Evolutionary conservation across 805 yeast species (phyloP), one percentile per base, ranked within the genome.

Genomic region (Phaffomyces thermotolerans): DNA sequence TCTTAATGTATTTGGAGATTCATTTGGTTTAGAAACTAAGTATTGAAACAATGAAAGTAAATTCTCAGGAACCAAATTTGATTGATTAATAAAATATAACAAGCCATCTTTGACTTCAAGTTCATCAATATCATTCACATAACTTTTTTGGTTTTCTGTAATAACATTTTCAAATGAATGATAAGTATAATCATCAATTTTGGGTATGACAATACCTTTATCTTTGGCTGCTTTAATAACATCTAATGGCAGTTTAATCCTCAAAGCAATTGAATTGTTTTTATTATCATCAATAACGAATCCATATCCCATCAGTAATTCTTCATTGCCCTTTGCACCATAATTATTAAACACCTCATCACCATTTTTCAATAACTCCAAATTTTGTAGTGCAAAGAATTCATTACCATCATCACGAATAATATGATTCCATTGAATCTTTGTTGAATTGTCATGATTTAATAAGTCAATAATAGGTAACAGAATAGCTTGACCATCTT

Each of bases 311-410:
- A 83, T 65, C 6, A 89, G 63, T 15, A 89, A 63, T 59, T 89
- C 96, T 52, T 88, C 95, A 55, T 89, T 89, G 2, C 95, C 90
- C 58, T 90, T 90, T 25, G 84, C 81, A 2, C 96, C 97, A 59
- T 89, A 89, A 62, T 89, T 89, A 57, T 90, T 89, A 58, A 64
- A 82, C 1, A 90, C 50, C 57, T 86, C 84, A 1, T 64, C 59
- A 1, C 65, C 65, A 4, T 46, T 50, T 4, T 44, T 20, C 9
- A 39, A 31, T 3, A 38, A 23, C 12, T 52, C 57, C 20, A 40
- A 23, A 33, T 46, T 55, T 13, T 44, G 48, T 36, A 58, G 37
- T 2, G 56, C 38, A 36, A 58, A 58, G 36, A 36, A 56, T 2
- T 46, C 58, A 4, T 20, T 20, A 20, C 23, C 40, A 12, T 23